Evolutionary conservation across 257 asterid species (phyloP).

Genomic region (Lycium barbarum): DNA sequence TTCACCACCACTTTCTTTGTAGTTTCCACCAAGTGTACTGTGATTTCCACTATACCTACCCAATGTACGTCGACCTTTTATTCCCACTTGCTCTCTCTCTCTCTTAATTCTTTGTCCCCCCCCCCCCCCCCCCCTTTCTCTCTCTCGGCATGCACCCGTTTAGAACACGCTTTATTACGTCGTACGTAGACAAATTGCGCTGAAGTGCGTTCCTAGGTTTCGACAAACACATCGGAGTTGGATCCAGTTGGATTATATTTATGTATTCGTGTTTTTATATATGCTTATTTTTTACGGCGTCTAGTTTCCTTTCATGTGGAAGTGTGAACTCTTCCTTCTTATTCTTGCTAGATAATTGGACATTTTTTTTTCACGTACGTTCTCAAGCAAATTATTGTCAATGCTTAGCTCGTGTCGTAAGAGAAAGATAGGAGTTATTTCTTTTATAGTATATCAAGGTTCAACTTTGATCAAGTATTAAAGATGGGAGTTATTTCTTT

Average conservation of each 20-base stretch:
- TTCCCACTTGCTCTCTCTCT: background rate
- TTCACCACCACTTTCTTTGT: background rate
- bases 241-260: constrained; percentile 6
- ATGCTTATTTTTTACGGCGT: background rate
- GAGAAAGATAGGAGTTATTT: too few species aligned
- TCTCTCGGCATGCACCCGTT: background rate
- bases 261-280: background rate
- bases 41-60: constrained; percentile 24
- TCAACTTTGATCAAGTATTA: too few species aligned
- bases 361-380: background rate
- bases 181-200: constrained; percentile 14
- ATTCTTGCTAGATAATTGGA: background rate
- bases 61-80: constrained; percentile 4
- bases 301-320: constrained; percentile 14
- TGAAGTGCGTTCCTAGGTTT: background rate
- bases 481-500: too few species aligned
- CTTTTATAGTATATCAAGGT: too few species aligned
- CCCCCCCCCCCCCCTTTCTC: background rate
- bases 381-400: background rate
- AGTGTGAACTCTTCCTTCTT: background rate
- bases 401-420: too few species aligned
- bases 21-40: background rate
- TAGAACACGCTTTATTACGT: background rate
- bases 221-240: background rate
- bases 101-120: too few species aligned